Evolutionary conservation across 768 basidiomycete genomes (phyloP), one percentile per base, ranked within the genome.

Genomic region (Boletus reticuloceps): DNA sequence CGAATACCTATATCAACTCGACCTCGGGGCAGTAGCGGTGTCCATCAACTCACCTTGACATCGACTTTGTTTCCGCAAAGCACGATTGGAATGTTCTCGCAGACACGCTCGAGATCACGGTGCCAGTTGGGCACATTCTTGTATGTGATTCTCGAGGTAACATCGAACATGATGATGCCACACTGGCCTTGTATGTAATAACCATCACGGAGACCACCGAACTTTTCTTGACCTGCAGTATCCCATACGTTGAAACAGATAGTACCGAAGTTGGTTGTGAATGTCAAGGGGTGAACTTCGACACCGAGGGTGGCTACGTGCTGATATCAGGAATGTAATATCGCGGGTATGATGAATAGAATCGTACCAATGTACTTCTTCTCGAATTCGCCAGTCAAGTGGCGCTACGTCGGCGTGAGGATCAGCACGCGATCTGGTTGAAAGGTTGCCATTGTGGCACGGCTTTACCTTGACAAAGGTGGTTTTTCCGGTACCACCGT

Each of bases 121-220:
- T 98, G 96, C 97, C 97, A 99, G 83, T 98, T 99, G 64, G 97
- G 97, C 34, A 99, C 97, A 73, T 98, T 98, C 82, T 98, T 98
- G 82, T 99, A 99, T 53, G 97, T 99, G 84, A 98, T 99, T 69
- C 97, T 88, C 51, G 97, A 97, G 56, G 97, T 98, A 61, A 98
- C 96, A 68, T 94, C 97, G 79, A 98, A 98, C 97, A 99, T 98
- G 85, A 99, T 98, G 81, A 99, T 98, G 66, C 97, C 97, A 70
- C 94, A 98, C 75, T 99, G 97, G 66, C 94, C 94, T 76, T 95
- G 92, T 72, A 94, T 93, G 76, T 93, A 93, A 75, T 93, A 94
- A 44, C 95, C 94, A 75, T 97, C 94, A 60, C 94, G 91, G 59
- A 98, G 89, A 69, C 94, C 95, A 78, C 96, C 97, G 64, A 99